These are phyloP conservation scores for Gynochthodes officinalis DNA, from an alignment of 257 asterid genomes.

Conservation along the genomic window DNA sequence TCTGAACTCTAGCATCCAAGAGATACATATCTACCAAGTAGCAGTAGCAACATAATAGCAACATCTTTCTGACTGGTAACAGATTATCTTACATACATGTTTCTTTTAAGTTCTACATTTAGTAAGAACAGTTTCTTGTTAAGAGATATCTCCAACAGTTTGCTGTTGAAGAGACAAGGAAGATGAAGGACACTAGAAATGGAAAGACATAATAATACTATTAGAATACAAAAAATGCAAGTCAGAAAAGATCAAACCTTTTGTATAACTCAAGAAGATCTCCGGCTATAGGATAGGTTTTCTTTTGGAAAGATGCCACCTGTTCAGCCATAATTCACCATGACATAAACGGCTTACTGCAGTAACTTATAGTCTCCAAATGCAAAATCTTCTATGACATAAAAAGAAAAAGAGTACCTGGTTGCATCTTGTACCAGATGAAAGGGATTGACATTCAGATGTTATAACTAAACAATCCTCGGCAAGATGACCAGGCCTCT, in stretches of 20 bases:
- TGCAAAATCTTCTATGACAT: background rate
- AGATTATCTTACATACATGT: background rate
- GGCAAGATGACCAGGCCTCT: conserved; percentile 86
- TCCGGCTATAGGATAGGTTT: conserved; percentile 31
- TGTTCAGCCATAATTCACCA: conserved; percentile 23
- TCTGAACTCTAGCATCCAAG: background rate
- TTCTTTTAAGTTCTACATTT: background rate
- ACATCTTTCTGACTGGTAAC: background rate
- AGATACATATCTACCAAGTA: background rate
- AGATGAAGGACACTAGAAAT: background rate
- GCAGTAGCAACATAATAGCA: background rate
- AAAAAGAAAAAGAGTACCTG: conserved; percentile 28
- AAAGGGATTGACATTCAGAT: conserved; percentile 30
- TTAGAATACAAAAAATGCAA: background rate
- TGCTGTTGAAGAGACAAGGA: background rate
- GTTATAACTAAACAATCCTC: conserved; percentile 70
- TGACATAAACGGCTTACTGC: conserved; percentile 3
- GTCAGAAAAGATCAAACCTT: conserved; percentile 48
- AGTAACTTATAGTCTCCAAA: conserved; percentile 6
- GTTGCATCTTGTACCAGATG: conserved; percentile 30
- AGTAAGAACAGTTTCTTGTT: background rate
- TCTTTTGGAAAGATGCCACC: conserved; percentile 39
- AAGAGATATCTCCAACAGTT: background rate
- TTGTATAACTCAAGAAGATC: conserved; percentile 73
- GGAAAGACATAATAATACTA: conserved; percentile 5